A percentile compares a stretch with the other conserved stretches of the same genome.
These are phyloP conservation scores for Herpetospermum pedunculosum DNA, from an alignment of 306 rosid species.

Conservation along the genomic window DNA sequence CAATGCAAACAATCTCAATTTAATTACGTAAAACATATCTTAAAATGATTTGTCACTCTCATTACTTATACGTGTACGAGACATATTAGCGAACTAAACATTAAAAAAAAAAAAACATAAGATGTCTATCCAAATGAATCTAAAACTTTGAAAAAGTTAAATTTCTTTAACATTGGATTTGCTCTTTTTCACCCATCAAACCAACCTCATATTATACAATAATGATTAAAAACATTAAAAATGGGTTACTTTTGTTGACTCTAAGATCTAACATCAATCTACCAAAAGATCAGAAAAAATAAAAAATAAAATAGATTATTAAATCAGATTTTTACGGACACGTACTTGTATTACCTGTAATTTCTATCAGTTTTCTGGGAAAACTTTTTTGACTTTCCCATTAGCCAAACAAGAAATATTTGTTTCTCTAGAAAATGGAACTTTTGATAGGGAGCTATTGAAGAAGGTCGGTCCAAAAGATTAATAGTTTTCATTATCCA, in stretches of 20 bases:
- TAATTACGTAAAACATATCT: no score
- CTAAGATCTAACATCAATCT: neutral
- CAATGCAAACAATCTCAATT: no score
- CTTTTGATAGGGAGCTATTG: no score
- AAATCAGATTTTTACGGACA: slow-evolving; percentile 1
- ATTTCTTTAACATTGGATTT: neutral
- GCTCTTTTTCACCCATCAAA: neutral
- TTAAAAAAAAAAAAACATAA: neutral
- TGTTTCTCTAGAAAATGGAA: no score
- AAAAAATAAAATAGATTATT: neutral
- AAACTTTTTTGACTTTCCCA: slow-evolving; percentile 9
- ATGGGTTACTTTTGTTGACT: neutral
- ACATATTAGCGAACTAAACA: neutral
- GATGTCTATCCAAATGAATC: neutral
- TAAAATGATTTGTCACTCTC: neutral
- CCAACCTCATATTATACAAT: neutral
- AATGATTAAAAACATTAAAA: neutral
- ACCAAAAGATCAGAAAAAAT: neutral
- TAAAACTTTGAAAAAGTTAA: neutral
- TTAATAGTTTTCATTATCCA: no score
- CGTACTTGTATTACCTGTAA: neutral
- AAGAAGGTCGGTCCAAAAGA: no score
- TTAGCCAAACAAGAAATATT: slow-evolving; percentile 16
- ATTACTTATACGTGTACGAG: neutral
- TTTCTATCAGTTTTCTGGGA: neutral